Evolutionary conservation across 23 red algal species (phyloP), one percentile per base, ranked within the genome.

Genomic region (Rhodosorus marinus): DNA sequence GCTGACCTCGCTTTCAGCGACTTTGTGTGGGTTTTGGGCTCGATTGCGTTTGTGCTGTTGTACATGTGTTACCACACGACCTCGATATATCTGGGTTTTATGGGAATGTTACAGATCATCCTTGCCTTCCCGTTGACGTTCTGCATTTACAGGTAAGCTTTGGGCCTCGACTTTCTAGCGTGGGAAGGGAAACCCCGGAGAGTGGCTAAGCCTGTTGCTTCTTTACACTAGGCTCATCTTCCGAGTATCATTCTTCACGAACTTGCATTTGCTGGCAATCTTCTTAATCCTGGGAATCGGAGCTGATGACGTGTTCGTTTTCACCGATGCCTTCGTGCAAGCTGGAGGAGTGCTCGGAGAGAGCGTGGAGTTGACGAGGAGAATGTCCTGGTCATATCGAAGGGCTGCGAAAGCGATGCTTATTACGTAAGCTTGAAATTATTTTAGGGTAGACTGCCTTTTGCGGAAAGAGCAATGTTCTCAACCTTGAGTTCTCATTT

Each of bases 251-350:
- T 84, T 60, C 29, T 74, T 84, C 49, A 55, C 58, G 11, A 50
- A 60, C 9, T 29, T 72, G 20, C 79, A 84, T n/a, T 60, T 74
- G 26, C 49, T 84, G 21, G 42, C 46, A 46, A 55, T 84, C 49
- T 84, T 73, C 29, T 48, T 84, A 8, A 22, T 84, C 5, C 67
- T 72, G 31, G 66, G 66, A 14, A 84, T 84, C 31, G 66, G 66
- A 5, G 66, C 79, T 5, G 79, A 72, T 19, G 79, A 84, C 56
- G 79, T 64, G 28, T 84, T 84, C 29, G 66, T 84, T 6, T 74
- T 84, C 25, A 72, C 67, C 31, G 68, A 74, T 49, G 65, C 79
- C 4, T 84, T 62, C 63, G 60, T 59, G 23, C 79, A 84, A 57
- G 52, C 79, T 9, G 26, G n/a, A 27, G 79, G 69, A 6, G 68